Evolutionary conservation across 2,329 filamentous ascomycete genomes (phyloP).

Genomic region (Aureobasidium mangrovei): DNA sequence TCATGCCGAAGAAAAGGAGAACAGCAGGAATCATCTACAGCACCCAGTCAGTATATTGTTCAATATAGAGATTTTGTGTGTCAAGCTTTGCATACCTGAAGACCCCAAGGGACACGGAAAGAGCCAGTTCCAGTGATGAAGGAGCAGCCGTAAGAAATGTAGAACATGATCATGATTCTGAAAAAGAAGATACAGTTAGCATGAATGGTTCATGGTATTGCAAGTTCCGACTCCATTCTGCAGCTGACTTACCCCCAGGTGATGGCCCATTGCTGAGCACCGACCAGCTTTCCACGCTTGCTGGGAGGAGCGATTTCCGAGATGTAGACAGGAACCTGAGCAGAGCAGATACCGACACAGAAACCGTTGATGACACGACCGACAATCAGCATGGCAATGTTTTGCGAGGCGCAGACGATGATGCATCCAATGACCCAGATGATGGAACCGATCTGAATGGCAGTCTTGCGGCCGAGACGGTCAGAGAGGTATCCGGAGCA

Average conservation of each 20-base stretch:
- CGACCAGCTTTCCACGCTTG: constrained; percentile 57
- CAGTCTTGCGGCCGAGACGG: constrained; percentile 37
- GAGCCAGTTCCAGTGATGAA: constrained; percentile 49
- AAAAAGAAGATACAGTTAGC: not conserved
- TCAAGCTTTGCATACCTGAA: constrained; percentile 27
- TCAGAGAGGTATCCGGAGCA: constrained; percentile 53
- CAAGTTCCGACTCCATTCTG: no score
- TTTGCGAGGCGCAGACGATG: constrained; percentile 54
- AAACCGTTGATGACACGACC: constrained; percentile 65
- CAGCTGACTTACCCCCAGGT: constrained; percentile 36
- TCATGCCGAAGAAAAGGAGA: constrained; percentile 36
- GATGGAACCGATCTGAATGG: constrained; percentile 15
- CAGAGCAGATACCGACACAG: constrained; percentile 63
- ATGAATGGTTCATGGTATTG: no score
- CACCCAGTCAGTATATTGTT: constrained; percentile 36
- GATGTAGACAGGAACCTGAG: constrained; percentile 61
- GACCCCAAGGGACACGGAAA: constrained; percentile 55
- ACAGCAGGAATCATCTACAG: constrained; percentile 38
- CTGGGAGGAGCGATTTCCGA: constrained; percentile 54
- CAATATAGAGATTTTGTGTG: no score
- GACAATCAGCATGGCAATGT: constrained; percentile 61
- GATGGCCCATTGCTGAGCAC: constrained; percentile 66
- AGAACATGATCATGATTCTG: constrained; percentile 59
- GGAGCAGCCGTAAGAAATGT: constrained; percentile 54
- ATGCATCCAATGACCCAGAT: constrained; percentile 50